Conservation (phyloP, 176 grass and related monocot genomes). For the Thinopyrum elongatum region DNA sequence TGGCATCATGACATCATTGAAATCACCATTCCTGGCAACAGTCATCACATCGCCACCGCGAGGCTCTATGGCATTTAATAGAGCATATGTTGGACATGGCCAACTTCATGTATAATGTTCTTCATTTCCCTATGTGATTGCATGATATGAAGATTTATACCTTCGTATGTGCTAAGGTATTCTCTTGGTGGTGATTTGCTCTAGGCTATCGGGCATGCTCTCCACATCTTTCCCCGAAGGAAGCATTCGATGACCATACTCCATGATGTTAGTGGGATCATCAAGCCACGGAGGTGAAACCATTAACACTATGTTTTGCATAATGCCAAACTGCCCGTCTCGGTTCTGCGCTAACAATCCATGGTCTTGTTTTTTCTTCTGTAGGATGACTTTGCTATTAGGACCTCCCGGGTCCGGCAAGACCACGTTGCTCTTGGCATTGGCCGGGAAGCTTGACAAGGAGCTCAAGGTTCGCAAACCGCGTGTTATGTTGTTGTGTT, state of each 20-base stretch:
- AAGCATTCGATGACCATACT: constrained; percentile 60
- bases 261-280: constrained; percentile 57
- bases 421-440: constrained; percentile 70
- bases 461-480: constrained; percentile 47
- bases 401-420: constrained; percentile 81
- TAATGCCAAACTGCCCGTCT: too few relatives aligned
- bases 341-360: too few relatives aligned
- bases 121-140: background rate
- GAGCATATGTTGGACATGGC: background rate
- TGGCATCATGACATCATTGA: too few relatives aligned
- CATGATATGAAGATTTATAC: background rate
- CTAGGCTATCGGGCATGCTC: constrained; percentile 51
- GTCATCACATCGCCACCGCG: too few relatives aligned
- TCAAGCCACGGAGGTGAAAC: constrained; percentile 41
- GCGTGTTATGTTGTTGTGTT: too few relatives aligned
- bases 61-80: constrained; percentile 12
- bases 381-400: constrained; percentile 72
- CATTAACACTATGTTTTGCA: too few relatives aligned
- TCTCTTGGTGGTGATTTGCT: background rate
- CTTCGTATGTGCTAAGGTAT: too few relatives aligned
- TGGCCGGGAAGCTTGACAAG: constrained; percentile 82
- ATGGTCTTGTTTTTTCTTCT: too few relatives aligned
- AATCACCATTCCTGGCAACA: too few relatives aligned
- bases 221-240: constrained; percentile 54
- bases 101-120: too few relatives aligned